A percentile compares a stretch with the other conserved stretches of the same genome.
phyloP scores from a whole-genome alignment of 1,139 yeast genomes.

The Taiozyma sp. region DNA sequence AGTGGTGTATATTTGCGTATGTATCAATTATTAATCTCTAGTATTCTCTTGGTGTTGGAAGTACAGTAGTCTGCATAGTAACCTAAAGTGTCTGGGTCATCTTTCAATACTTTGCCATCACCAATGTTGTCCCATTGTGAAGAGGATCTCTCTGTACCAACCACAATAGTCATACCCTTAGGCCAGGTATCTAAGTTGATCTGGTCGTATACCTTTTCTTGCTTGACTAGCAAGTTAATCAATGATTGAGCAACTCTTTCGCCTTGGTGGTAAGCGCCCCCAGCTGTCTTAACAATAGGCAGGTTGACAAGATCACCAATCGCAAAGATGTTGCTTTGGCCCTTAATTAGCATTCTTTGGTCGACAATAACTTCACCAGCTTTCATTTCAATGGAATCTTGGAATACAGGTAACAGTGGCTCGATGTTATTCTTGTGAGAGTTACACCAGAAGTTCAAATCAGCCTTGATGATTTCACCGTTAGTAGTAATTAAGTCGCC shows the following conservation, averaged over 20 bases:
- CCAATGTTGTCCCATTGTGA: constrained; percentile 20
- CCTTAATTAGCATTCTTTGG: constrained; percentile 28
- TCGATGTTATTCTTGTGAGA: constrained; percentile 38
- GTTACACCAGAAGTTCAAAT: constrained; percentile 39
- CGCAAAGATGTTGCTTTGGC: constrained; percentile 25
- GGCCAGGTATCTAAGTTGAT: constrained; percentile 17
- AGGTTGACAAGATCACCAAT: constrained; percentile 26
- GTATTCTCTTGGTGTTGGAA: constrained; percentile 6
- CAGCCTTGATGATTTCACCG: constrained; percentile 46
- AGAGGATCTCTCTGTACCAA: constrained; percentile 17
- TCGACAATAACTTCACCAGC: constrained; percentile 21
- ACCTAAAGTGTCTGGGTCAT: constrained; percentile 10
- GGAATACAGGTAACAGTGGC: constrained; percentile 19
- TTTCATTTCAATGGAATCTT: constrained; percentile 20
- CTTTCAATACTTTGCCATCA: constrained; percentile 17
- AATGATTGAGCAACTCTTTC: constrained; percentile 15
- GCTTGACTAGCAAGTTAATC: constrained; percentile 12
- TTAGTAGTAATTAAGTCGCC: constrained; percentile 19
- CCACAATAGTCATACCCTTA: constrained; percentile 22
- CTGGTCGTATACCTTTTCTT: constrained; percentile 9
- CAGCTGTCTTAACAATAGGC: constrained; percentile 23
- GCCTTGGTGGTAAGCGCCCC: constrained; percentile 23
- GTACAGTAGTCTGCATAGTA: constrained; percentile 22
- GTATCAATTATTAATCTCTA: constrained; percentile 8
- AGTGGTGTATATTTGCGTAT: neutral